phyloP scores from a whole-genome alignment of 2,329 filamentous ascomycete genomes.

The Diaporthe vaccinii region DNA sequence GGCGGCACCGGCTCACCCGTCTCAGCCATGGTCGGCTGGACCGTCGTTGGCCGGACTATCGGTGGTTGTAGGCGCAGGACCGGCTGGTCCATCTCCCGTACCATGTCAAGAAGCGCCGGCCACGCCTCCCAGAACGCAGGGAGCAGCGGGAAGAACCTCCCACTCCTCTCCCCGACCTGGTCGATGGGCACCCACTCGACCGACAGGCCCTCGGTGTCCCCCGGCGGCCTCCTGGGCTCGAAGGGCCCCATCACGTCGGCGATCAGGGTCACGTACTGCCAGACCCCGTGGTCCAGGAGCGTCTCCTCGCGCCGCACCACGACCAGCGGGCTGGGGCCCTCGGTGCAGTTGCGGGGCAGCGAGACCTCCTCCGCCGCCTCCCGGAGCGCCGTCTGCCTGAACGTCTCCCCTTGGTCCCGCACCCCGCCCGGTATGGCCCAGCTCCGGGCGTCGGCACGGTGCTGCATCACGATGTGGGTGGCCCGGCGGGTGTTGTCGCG shows the following conservation, averaged over 20 bases:
- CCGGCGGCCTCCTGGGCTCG: background rate
- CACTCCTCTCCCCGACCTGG: background rate
- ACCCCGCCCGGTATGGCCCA: slow-evolving; percentile 31
- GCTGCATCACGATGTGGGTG: slow-evolving; percentile 21
- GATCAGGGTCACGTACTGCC: slow-evolving; percentile 32
- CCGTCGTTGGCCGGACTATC: too few species aligned
- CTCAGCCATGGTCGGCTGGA: background rate
- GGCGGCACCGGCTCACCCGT: too few species aligned
- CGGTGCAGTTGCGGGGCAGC: background rate
- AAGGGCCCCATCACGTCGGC: background rate
- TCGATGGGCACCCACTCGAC: slow-evolving; percentile 28
- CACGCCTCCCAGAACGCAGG: slow-evolving; percentile 17
- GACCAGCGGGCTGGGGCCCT: slow-evolving; percentile 15
- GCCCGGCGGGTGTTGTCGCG: background rate
- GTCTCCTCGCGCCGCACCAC: background rate
- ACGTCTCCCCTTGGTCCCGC: slow-evolving; percentile 1
- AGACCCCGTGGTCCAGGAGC: background rate
- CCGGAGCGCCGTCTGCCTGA: slow-evolving; percentile 4
- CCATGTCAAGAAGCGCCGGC: background rate
- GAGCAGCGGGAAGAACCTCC: background rate
- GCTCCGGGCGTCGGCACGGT: background rate
- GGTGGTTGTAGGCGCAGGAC: too few species aligned
- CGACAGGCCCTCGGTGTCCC: slow-evolving; percentile 10
- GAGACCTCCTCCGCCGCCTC: slow-evolving; percentile 25
- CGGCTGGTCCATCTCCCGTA: background rate